A percentile compares a stretch with the other conserved stretches of the same genome.
These are phyloP conservation scores for Populus hybrid DNA, from an alignment of 441 rosid genomes.

Conservation along the genomic window DNA sequence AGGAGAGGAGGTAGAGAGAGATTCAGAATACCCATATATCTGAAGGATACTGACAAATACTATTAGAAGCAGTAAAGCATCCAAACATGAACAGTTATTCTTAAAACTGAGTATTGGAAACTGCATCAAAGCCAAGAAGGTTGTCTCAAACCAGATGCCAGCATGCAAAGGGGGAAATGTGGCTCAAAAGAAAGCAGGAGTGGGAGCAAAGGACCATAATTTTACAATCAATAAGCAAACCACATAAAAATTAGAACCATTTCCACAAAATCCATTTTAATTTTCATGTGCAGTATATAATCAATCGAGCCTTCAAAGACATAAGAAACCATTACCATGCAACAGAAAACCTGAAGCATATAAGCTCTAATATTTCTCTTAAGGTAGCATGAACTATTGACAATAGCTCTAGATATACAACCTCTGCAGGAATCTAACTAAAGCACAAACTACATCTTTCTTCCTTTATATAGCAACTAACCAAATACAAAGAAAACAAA, in stretches of 20 bases:
- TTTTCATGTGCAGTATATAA: not conserved
- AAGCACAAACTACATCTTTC: not conserved
- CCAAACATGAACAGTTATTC: not conserved
- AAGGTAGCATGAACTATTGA: not conserved
- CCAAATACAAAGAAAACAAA: not conserved
- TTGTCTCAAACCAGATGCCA: not conserved
- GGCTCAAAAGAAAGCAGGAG: not conserved
- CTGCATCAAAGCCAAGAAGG: not conserved
- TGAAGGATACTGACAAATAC: not conserved
- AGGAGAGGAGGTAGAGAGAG: not conserved
- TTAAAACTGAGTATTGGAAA: not conserved
- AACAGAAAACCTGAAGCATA: not conserved
- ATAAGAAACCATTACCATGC: not conserved
- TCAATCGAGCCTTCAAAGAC: not conserved
- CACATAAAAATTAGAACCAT: not conserved
- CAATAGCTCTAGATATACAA: not conserved
- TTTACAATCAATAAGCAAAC: not conserved
- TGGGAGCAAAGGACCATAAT: not conserved
- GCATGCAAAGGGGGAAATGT: not conserved
- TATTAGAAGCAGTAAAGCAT: not conserved
- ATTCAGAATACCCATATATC: slow-evolving; percentile 7
- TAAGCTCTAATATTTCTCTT: not conserved
- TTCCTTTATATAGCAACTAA: not conserved
- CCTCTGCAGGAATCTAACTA: not conserved
- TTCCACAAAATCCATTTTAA: not conserved